These are phyloP conservation scores for Plantago lanceolata DNA, from an alignment of 305 asterid genomes.

Conservation along the genomic window DNA sequence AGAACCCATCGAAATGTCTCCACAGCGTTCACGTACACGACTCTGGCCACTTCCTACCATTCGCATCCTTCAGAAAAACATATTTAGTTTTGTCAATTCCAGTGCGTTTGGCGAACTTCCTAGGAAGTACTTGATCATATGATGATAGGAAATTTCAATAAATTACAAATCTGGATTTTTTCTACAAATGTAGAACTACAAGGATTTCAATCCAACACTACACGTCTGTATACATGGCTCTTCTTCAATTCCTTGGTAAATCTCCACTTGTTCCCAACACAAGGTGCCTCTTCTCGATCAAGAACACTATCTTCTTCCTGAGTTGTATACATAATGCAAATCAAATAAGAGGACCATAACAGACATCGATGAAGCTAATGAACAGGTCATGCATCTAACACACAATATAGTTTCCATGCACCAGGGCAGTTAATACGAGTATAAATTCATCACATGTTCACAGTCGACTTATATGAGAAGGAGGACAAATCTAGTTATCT, in stretches of 20 bases:
- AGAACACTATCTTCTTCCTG: background rate
- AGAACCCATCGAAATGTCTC: background rate
- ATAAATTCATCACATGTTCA: no score
- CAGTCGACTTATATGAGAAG: no score
- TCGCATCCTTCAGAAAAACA: background rate
- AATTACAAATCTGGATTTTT: background rate
- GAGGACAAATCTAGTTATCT: no score
- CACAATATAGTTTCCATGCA: no score
- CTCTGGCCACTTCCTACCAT: slow-evolving; percentile 11
- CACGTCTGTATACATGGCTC: background rate
- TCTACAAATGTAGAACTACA: background rate
- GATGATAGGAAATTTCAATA: background rate
- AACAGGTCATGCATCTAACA: no score
- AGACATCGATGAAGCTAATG: background rate
- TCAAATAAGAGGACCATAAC: background rate
- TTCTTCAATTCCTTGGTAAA: background rate
- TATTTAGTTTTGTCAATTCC: background rate
- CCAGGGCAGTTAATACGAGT: no score
- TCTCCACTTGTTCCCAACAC: slow-evolving; percentile 2
- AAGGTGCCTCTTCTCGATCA: background rate
- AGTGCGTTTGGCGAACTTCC: background rate
- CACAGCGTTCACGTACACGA: background rate
- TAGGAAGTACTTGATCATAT: slow-evolving; percentile 1
- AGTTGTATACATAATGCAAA: background rate
- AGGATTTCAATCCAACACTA: background rate